Evolutionary conservation across 2,329 filamentous ascomycete genomes (phyloP).

Genomic region (Didymella glomerata): DNA sequence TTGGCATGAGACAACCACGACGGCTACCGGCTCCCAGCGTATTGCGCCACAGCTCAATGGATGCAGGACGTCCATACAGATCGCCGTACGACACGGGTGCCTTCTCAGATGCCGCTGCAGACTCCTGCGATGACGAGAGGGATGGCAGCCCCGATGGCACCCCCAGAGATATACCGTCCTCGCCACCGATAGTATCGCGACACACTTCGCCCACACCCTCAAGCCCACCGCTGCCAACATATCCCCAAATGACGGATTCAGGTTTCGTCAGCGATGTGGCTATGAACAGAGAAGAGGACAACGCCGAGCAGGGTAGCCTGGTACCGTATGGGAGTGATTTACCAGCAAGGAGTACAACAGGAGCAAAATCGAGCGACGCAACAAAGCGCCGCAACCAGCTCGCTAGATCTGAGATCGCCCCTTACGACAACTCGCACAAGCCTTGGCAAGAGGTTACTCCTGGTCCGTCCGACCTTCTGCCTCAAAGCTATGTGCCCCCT

Average conservation of each 20-base stretch:
- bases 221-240: conserved; percentile 74
- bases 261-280: conserved; percentile 85
- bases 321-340: conserved; percentile 33
- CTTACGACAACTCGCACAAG: conserved; percentile 32
- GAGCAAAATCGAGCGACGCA: not conserved
- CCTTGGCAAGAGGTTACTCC: conserved; percentile 43
- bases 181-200: conserved; percentile 75
- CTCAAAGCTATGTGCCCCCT: conserved; percentile 39
- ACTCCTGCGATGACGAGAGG: conserved; percentile 59
- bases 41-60: conserved; percentile 70
- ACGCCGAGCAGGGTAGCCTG: conserved; percentile 56
- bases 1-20: conserved; percentile 40
- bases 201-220: conserved; percentile 73
- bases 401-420: conserved; percentile 8
- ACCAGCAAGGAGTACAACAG: conserved; percentile 23
- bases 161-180: conserved; percentile 85
- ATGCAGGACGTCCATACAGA: conserved; percentile 43
- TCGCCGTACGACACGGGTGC: conserved; percentile 45
- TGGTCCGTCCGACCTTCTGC: conserved; percentile 39
- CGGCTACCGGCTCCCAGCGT: conserved; percentile 55
- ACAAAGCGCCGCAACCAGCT: conserved; percentile 20
- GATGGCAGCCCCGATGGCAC: conserved; percentile 64
- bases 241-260: conserved; percentile 69
- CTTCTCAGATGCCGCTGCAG: conserved; percentile 55
- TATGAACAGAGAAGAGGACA: conserved; percentile 71